Conservation (phyloP, 306 rosid genomes). For the Rosa multiflora region DNA sequence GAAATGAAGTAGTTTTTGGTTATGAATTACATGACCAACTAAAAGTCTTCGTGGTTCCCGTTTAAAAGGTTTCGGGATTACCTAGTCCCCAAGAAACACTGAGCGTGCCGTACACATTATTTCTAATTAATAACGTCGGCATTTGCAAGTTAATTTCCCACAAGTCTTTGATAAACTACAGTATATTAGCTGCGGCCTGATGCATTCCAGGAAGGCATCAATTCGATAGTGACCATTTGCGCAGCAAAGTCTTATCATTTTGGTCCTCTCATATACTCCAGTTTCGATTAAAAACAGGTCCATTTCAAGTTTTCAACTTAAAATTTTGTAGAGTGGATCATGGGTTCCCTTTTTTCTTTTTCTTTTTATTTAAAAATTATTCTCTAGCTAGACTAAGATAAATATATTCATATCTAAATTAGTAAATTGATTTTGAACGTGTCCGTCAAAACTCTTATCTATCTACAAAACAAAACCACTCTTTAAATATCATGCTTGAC, state of each 20-base stretch:
- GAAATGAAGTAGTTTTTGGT: too few relatives aligned
- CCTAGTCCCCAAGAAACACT: background rate
- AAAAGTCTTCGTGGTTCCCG: background rate
- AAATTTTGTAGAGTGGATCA: background rate
- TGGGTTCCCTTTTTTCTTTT: too few relatives aligned
- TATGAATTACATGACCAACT: background rate
- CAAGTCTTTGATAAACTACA: background rate
- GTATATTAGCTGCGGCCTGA: background rate
- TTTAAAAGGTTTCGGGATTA: background rate
- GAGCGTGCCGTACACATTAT: background rate
- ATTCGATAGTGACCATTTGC: background rate
- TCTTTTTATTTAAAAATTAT: too few relatives aligned
- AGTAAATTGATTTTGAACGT: too few relatives aligned
- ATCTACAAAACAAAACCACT: too few relatives aligned
- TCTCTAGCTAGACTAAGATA: too few relatives aligned
- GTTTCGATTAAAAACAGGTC: background rate
- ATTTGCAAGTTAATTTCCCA: background rate
- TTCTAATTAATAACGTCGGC: background rate
- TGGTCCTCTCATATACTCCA: background rate
- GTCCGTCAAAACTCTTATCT: too few relatives aligned
- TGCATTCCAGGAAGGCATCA: background rate
- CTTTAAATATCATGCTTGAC: too few relatives aligned
- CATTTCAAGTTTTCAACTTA: background rate
- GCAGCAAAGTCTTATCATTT: background rate
- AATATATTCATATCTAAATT: too few relatives aligned